These are phyloP conservation scores for Venturia asperata DNA, from an alignment of 2,329 filamentous ascomycete genomes.

Conservation along the genomic window DNA sequence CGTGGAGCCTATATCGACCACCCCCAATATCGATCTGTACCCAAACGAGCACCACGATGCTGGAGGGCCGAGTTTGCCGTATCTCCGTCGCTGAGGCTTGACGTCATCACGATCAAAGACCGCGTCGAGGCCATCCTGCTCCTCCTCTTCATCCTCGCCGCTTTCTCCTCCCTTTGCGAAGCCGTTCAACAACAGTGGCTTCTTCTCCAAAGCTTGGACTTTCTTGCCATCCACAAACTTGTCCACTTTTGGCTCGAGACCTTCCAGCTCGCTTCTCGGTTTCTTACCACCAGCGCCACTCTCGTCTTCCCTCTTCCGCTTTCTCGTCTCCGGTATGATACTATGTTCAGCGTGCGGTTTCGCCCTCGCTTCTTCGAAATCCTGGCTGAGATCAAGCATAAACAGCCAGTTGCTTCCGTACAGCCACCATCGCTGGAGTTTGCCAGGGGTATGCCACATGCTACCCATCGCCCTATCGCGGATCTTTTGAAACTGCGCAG, in stretches of 20 bases:
- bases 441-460: slow-evolving; percentile 66
- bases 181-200: slow-evolving; percentile 21
- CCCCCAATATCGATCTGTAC: slow-evolving; percentile 86
- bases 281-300: slow-evolving; percentile 15
- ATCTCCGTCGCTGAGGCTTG: neutral
- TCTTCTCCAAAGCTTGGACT: neutral
- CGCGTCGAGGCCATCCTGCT: slow-evolving; percentile 9
- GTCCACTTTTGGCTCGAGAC: slow-evolving; percentile 12
- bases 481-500: slow-evolving; percentile 63
- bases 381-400: slow-evolving; percentile 79
- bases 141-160: neutral
- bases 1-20: slow-evolving; percentile 46
- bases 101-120: neutral
- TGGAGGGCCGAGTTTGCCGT: slow-evolving; percentile 23
- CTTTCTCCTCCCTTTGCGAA: slow-evolving; percentile 21
- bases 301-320: slow-evolving; percentile 17
- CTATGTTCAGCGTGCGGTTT: slow-evolving; percentile 14
- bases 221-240: slow-evolving; percentile 4
- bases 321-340: neutral
- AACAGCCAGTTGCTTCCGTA: slow-evolving; percentile 81
- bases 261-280: neutral
- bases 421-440: slow-evolving; percentile 62
- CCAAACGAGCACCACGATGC: slow-evolving; percentile 78
- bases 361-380: slow-evolving; percentile 45
- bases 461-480: slow-evolving; percentile 76